These are phyloP conservation scores for Fusarium veterinarium DNA, from an alignment of 2,329 filamentous ascomycete species.

Conservation along the genomic window DNA sequence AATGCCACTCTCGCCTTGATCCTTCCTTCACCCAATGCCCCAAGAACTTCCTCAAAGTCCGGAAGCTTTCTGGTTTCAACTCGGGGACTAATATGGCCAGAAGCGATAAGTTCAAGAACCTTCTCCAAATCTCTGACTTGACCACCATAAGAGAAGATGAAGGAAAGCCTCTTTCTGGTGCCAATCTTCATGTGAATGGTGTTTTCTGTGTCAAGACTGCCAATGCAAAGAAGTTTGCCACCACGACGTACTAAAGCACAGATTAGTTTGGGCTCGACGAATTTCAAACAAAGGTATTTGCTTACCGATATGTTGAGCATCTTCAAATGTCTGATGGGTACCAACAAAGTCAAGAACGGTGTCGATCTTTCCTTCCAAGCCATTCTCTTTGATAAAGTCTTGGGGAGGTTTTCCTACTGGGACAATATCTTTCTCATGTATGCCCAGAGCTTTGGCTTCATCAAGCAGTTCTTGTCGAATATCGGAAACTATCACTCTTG, in stretches of 20 bases:
- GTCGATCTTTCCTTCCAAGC: conserved; percentile 18
- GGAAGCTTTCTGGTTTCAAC: conserved; percentile 25
- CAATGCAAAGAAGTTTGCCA: conserved; percentile 54
- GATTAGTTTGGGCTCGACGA: rapidly evolving
- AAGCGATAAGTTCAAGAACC: conserved; percentile 39
- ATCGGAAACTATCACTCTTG: conserved; percentile 33
- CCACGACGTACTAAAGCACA: conserved; percentile 27
- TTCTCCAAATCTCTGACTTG: conserved; percentile 53
- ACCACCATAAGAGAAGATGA: conserved; percentile 58
- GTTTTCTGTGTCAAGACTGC: conserved; percentile 54
- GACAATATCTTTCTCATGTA: conserved; percentile 23
- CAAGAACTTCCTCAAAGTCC: conserved; percentile 27
- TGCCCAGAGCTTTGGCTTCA: conserved; percentile 20
- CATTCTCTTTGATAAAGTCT: conserved; percentile 11
- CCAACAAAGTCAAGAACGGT: conserved; percentile 39
- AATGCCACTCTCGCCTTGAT: conserved; percentile 16
- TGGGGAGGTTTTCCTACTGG: conserved; percentile 21
- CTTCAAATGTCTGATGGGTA: conserved; percentile 40
- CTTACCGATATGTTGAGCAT: conserved; percentile 38
- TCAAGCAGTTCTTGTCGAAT: conserved; percentile 32
- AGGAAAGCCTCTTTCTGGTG: conserved; percentile 55
- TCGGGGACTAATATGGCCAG: conserved; percentile 16
- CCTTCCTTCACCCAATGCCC: conserved; percentile 5
- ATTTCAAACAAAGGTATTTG: neutral
- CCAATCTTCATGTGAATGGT: conserved; percentile 58